These are phyloP conservation scores for Trichaptum fuscoviolaceum DNA, from an alignment of 768 basidiomycete genomes.

Conservation along the genomic window DNA sequence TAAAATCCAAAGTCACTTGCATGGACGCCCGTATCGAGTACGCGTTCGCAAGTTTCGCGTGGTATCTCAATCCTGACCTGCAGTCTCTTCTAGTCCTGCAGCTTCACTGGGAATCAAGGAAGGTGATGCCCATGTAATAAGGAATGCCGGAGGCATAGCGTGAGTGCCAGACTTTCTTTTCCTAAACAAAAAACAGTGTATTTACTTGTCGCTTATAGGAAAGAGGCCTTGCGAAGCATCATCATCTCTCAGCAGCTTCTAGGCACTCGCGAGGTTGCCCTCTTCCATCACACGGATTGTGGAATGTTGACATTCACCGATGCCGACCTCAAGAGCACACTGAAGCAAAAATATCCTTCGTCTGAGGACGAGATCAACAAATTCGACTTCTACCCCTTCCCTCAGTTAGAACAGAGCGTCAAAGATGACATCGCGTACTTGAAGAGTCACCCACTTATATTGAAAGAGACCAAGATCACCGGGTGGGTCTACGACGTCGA, in stretches of 20 bases:
- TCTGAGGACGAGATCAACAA: constrained; percentile 30
- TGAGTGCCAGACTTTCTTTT: constrained; percentile 26
- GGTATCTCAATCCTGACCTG: constrained; percentile 8
- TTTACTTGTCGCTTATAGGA: constrained; percentile 27
- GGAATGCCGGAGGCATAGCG: constrained; percentile 69
- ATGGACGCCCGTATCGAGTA: constrained; percentile 75
- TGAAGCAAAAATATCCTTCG: constrained; percentile 41
- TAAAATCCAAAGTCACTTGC: constrained; percentile 45
- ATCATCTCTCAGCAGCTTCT: constrained; percentile 70
- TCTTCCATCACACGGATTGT: constrained; percentile 70
- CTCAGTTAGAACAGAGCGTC: constrained; percentile 46
- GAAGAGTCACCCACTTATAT: constrained; percentile 49
- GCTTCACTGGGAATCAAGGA: constrained; percentile 55
- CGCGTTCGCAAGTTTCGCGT: constrained; percentile 30
- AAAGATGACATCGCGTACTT: constrained; percentile 55
- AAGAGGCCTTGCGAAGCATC: constrained; percentile 60
- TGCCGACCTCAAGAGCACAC: constrained; percentile 40
- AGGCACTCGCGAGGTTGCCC: constrained; percentile 60
- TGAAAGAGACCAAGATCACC: constrained; percentile 47
- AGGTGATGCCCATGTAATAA: constrained; percentile 68
- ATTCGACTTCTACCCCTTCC: constrained; percentile 55
- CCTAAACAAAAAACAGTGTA: neutral
- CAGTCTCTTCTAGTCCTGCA: constrained; percentile 37
- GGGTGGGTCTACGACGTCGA: constrained; percentile 68
- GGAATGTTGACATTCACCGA: constrained; percentile 66